Percentiles rank a stretch among this genome's conserved stretches.
phyloP scores from a whole-genome alignment of 106 monocot species.

The Allium cepa region DNA sequence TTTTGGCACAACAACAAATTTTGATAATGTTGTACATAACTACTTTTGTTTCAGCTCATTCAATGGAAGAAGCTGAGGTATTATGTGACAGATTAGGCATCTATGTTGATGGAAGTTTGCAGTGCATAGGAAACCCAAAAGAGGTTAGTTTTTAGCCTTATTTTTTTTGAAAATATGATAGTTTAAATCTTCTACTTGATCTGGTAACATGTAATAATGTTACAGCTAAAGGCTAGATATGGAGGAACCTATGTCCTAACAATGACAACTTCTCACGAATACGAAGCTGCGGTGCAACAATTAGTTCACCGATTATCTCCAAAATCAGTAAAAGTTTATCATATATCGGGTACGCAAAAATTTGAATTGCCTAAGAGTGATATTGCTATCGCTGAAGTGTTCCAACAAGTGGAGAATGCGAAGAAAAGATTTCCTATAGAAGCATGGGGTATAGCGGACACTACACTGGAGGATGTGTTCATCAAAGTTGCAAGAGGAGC shows the following conservation, averaged over 20 bases:
- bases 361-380: slow-evolving; percentile 70
- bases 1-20: neutral
- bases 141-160: slow-evolving; percentile 21
- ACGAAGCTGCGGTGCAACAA: slow-evolving; percentile 17
- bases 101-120: slow-evolving; percentile 47
- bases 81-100: slow-evolving; percentile 59
- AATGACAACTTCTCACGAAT: slow-evolving; percentile 23
- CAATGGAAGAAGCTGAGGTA: slow-evolving; percentile 68
- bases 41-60: slow-evolving; percentile 37
- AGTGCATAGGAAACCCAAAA: slow-evolving; percentile 55
- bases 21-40: neutral
- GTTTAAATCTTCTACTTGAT: neutral
- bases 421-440: slow-evolving; percentile 40
- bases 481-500: slow-evolving; percentile 56
- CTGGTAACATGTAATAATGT: neutral
- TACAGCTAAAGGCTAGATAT: slow-evolving; percentile 34
- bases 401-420: slow-evolving; percentile 33
- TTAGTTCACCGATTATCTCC: slow-evolving; percentile 20
- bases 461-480: slow-evolving; percentile 80
- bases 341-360: slow-evolving; percentile 66
- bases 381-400: slow-evolving; percentile 44
- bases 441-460: slow-evolving; percentile 69
- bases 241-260: slow-evolving; percentile 31
- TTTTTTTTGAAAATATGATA: neutral
- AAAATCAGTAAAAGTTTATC: slow-evolving; percentile 42